Evolutionary conservation across 805 yeast species (phyloP), one percentile per base, ranked within the genome.

Genomic region (Metschnikowia amazonensis): DNA sequence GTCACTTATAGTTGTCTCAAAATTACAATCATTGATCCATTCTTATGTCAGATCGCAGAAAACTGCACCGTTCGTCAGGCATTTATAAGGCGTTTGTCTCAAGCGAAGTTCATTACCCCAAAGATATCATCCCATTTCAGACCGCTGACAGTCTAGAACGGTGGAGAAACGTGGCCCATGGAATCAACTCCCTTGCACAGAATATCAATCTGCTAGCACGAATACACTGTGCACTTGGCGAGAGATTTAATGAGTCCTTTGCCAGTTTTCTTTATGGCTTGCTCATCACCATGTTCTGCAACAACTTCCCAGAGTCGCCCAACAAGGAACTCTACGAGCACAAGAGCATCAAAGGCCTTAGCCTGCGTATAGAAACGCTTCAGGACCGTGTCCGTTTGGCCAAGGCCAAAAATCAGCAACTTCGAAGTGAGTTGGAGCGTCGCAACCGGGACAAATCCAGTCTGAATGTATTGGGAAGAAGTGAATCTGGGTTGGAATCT

Each of bases 251-350:
- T 59, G 97, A 89, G 63, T 78, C 88, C 2, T 79, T 89, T 55
- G 81, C 87, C 1, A 72, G 90, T 32, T 81, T 89, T 44, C 60
- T 89, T 43, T 87, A 86, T 57, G 96, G 96, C 1, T 65, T 89
- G 41, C 80, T 84, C 59, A 81, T 88, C 63, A 88, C 89, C 57
- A 90, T 95, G 50, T 89, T 94, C 84, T 86, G 96, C 64, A 85
- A 85, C 23, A 89, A 86, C 57, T 86, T 86, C 55, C 74, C 72
- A 1, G 69, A 68, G 1, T 59, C 68, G 38, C 75, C 75, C 9
- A 61, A 69, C 10, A 56, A 56, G 41, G 62, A 59, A 20, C 64
- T 59, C 20, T 65, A 65, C 62, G 70, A 69, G 38, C 59, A 60
- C 44, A 55, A 63, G 24, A 58, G 61, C 49, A 50, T 47, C 20